Evolutionary conservation across 352 stramenopile genomes (phyloP).

Genomic region (Elongisporangium anandrum): DNA sequence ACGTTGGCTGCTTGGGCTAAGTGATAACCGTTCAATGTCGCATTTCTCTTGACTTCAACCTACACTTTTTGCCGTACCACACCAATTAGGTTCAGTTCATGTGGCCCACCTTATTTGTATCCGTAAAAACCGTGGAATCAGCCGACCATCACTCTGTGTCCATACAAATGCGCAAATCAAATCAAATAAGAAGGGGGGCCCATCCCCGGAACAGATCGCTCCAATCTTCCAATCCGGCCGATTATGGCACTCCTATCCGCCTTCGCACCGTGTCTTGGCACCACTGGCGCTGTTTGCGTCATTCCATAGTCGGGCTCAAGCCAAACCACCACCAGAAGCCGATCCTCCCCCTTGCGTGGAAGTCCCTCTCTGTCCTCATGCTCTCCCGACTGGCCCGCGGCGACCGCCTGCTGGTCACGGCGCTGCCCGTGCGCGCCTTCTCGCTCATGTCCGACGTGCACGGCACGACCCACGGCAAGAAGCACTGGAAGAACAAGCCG

Average conservation of each 20-base stretch:
- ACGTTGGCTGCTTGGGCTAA: conserved; percentile 12
- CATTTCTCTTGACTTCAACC: conserved; percentile 6
- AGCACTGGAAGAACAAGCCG: conserved; percentile 96
- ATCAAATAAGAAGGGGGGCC: neutral
- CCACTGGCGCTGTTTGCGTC: neutral
- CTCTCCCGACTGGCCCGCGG: conserved; percentile 18
- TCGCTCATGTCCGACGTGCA: conserved; percentile 88
- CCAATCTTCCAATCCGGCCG: neutral
- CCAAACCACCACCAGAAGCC: neutral
- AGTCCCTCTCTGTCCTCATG: conserved; percentile 6
- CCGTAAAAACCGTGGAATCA: neutral
- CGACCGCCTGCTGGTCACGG: conserved; percentile 8
- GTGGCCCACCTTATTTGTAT: neutral
- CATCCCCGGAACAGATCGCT: neutral
- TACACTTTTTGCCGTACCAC: neutral
- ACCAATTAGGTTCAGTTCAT: neutral
- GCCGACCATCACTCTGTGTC: neutral
- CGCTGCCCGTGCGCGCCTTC: conserved; percentile 20
- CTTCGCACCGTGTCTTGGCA: neutral
- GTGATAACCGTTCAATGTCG: conserved; percentile 1
- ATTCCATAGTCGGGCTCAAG: conserved; percentile 6
- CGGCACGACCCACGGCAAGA: conserved; percentile 84
- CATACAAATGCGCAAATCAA: neutral
- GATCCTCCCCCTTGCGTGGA: conserved; percentile 1
- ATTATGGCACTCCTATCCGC: neutral